Conservation (phyloP, 768 basidiomycete genomes). For the Kwoniella sp. region DNA sequence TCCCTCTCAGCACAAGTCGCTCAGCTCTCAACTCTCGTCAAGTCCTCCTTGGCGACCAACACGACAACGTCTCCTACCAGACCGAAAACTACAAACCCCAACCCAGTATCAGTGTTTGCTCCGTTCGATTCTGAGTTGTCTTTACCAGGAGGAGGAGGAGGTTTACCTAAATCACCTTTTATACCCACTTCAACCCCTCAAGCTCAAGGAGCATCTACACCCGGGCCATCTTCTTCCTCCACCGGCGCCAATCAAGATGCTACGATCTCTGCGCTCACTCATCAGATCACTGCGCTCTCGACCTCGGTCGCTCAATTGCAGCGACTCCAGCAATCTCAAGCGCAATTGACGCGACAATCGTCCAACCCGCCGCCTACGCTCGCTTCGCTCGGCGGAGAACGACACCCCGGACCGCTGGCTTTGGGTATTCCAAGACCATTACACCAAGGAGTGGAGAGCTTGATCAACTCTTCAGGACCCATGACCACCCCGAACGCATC, state of each 20-base stretch:
- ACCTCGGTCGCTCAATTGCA: constrained; percentile 55
- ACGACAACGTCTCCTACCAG: background rate
- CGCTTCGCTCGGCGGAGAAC: constrained; percentile 1
- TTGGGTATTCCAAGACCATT: constrained; percentile 16
- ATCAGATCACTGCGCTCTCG: constrained; percentile 52
- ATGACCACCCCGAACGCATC: constrained; percentile 23
- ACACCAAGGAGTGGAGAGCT: constrained; percentile 17
- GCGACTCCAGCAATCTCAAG: constrained; percentile 46
- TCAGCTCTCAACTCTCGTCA: constrained; percentile 32
- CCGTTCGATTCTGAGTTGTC: constrained; percentile 17
- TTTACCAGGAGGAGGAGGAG: background rate
- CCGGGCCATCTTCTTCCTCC: background rate
- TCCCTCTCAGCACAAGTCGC: constrained; percentile 41
- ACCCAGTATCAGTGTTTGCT: constrained; percentile 8
- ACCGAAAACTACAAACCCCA: constrained; percentile 9
- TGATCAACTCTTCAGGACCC: constrained; percentile 18
- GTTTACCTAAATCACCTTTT: constrained; percentile 23
- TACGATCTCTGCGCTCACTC: constrained; percentile 39
- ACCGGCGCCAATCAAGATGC: constrained; percentile 13
- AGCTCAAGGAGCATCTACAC: constrained; percentile 3
- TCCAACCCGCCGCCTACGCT: constrained; percentile 7
- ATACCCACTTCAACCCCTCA: constrained; percentile 13
- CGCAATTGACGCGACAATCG: constrained; percentile 11
- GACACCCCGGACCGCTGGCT: constrained; percentile 9
- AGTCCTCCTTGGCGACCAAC: constrained; percentile 10